phyloP scores from a whole-genome alignment of 2,329 filamentous ascomycete species.

The Cryphonectria radicalis region DNA sequence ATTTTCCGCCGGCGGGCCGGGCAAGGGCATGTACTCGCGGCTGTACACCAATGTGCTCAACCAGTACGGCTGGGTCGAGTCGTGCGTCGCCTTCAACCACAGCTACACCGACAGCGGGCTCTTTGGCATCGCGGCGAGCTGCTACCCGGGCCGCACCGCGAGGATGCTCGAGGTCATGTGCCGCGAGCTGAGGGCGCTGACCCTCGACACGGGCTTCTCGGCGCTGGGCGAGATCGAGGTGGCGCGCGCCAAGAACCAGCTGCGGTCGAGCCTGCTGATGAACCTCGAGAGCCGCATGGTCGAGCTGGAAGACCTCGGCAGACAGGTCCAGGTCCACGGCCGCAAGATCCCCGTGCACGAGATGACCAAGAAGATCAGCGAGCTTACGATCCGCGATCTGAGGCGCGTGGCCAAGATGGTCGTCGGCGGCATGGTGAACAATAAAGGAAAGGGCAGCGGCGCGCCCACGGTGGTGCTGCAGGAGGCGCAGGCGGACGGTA shows the following conservation, averaged over 20 bases:
- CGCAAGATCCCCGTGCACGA: conserved; percentile 88
- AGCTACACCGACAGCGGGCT: conserved; percentile 94
- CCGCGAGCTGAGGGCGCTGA: conserved; percentile 80
- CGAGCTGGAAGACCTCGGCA: conserved; percentile 91
- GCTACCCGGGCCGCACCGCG: conserved; percentile 75
- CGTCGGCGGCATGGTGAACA: conserved; percentile 76
- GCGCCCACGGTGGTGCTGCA: conserved; percentile 93
- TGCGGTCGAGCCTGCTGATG: conserved; percentile 89
- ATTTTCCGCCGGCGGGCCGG: conserved; percentile 93
- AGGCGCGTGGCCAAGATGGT: conserved; percentile 79
- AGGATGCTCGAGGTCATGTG: conserved; percentile 96
- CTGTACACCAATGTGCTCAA: conserved; percentile 98
- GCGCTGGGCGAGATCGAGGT: conserved; percentile 79
- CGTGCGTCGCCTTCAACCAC: conserved; percentile 95
- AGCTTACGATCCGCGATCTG: conserved; percentile 78
- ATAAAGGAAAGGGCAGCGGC: conserved; percentile 77
- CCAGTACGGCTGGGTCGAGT: conserved; percentile 97
- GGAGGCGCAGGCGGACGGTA: conserved; percentile 78
- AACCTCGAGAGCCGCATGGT: conserved; percentile 98
- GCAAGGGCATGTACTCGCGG: conserved; percentile 98
- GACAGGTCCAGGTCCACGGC: conserved; percentile 96
- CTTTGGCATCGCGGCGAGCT: conserved; percentile 90
- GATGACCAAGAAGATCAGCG: conserved; percentile 89
- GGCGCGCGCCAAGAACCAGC: conserved; percentile 93
- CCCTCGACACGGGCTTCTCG: conserved; percentile 74